Conservation (phyloP, 2,329 filamentous ascomycete species). For the Stemphylium lycopersici region DNA sequence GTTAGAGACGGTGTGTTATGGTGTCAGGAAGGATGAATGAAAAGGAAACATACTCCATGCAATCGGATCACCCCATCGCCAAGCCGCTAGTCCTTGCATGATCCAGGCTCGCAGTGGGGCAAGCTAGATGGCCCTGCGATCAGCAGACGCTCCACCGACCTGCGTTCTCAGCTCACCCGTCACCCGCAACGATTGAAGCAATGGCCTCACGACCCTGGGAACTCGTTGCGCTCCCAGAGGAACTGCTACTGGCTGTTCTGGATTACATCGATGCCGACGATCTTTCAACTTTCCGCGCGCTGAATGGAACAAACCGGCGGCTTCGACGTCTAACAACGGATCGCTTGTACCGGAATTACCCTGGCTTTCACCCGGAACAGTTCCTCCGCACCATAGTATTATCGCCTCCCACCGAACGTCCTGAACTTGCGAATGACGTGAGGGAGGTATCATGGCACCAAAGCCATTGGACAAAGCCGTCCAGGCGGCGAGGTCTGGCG, state of each 20-base stretch:
- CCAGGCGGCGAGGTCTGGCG: background rate
- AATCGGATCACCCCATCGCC: too few relatives aligned
- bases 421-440: background rate
- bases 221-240: constrained; percentile 10
- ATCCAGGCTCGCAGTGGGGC: too few relatives aligned
- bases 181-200: background rate
- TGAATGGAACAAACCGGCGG: constrained; percentile 7
- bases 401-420: background rate
- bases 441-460: constrained; percentile 12
- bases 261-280: constrained; percentile 5
- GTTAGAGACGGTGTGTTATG: too few relatives aligned
- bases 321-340: constrained; percentile 8
- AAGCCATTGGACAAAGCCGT: background rate
- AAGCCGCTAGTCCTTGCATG: too few relatives aligned
- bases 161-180: background rate
- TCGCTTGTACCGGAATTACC: constrained; percentile 9
- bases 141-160: background rate
- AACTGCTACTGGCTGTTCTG: constrained; percentile 9
- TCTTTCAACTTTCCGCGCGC: background rate
- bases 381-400: constrained; percentile 13
- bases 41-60: too few relatives aligned
- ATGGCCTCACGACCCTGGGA: background rate
- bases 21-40: too few relatives aligned
- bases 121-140: background rate
- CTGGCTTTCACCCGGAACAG: constrained; percentile 3